phyloP scores from a whole-genome alignment of 768 basidiomycete species.

The Trametes coccinea region DNA sequence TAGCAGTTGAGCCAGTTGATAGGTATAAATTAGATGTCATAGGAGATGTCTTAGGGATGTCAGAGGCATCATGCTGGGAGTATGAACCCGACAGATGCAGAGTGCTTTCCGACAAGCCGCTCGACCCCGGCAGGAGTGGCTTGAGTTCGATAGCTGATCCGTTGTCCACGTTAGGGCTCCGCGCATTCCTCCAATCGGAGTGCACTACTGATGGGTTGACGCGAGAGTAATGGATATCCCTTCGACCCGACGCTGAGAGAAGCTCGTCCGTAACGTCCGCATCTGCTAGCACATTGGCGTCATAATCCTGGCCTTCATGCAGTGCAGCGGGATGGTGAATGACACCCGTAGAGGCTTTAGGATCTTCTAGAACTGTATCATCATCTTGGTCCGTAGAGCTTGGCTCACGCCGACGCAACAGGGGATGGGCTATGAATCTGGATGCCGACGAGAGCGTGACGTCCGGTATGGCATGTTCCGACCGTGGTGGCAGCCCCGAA shows the following conservation, averaged over 20 bases:
- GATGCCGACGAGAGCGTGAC: not conserved
- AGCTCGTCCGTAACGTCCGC: constrained; percentile 23
- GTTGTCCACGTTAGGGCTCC: not conserved
- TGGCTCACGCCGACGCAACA: constrained; percentile 25
- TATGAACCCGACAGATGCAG: not conserved
- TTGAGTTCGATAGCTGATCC: constrained; percentile 6
- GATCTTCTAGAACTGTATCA: constrained; percentile 7
- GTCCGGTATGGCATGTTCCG: not conserved
- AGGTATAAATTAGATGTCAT: not conserved
- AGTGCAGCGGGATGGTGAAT: not conserved
- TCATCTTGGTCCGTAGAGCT: constrained; percentile 22
- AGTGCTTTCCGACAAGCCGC: not conserved
- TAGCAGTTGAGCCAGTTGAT: constrained; percentile 8
- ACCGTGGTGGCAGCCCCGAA: not conserved
- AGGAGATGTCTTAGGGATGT: not conserved
- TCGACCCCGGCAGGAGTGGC: not conserved
- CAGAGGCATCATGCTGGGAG: not conserved
- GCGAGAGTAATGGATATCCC: not conserved
- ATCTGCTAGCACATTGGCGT: constrained; percentile 2
- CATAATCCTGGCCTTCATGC: not conserved
- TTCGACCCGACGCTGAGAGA: not conserved
- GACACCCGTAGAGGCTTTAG: constrained; percentile 12
- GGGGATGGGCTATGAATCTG: constrained; percentile 23
- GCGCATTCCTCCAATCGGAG: not conserved
- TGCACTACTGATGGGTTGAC: not conserved